Evolutionary conservation across 164 flowering plant genomes (phyloP).

Genomic region (Berberis thunbergii): DNA sequence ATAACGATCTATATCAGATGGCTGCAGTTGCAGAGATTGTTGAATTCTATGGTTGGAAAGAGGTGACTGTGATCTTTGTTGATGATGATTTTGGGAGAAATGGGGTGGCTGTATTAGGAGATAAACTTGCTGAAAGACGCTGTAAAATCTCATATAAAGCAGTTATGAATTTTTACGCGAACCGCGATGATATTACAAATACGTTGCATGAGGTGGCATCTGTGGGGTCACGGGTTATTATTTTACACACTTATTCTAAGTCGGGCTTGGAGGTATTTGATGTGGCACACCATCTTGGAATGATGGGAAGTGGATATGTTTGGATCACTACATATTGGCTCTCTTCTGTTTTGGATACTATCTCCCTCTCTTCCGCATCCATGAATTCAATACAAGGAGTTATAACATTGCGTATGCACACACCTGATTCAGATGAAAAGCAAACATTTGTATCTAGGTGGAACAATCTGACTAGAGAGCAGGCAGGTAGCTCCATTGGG

Average conservation of each 20-base stretch:
- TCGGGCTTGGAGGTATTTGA: constrained; percentile 49
- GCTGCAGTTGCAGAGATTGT: constrained; percentile 69
- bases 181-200: constrained; percentile 30
- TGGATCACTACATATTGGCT: constrained; percentile 97
- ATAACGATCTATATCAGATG: constrained; percentile 80
- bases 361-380: constrained; percentile 28
- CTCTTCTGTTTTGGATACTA: constrained; percentile 47
- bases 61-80: constrained; percentile 55
- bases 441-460: constrained; percentile 53
- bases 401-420: constrained; percentile 64
- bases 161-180: constrained; percentile 23
- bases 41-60: constrained; percentile 64
- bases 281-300: constrained; percentile 54
- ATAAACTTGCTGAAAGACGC: constrained; percentile 60
- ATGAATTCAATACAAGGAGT: constrained; percentile 71
- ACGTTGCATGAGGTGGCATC: constrained; percentile 52
- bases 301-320: constrained; percentile 80
- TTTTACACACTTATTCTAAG: constrained; percentile 51
- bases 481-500: constrained; percentile 31
- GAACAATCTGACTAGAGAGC: constrained; percentile 38
- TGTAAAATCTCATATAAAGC: constrained; percentile 62
- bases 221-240: constrained; percentile 63
- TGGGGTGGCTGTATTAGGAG: constrained; percentile 57
- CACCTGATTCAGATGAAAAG: constrained; percentile 56
- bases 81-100: constrained; percentile 85